Conservation (phyloP, 2,329 filamentous ascomycete species). For the Ceratocystis albifundus region DNA sequence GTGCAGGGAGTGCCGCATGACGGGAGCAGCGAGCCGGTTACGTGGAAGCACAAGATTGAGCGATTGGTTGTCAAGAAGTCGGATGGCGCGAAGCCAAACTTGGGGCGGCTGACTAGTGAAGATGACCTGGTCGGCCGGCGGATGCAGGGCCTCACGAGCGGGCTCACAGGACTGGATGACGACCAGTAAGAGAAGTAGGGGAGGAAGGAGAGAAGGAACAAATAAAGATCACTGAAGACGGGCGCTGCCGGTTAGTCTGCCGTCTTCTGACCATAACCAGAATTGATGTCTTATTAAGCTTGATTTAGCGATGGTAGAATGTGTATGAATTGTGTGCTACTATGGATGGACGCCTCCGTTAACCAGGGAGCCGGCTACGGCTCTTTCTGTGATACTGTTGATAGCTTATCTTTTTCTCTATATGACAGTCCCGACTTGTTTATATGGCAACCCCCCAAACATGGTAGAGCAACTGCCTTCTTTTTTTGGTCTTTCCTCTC, state of each 20-base stretch:
- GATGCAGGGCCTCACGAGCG: constrained; percentile 47
- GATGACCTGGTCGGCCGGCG: constrained; percentile 46
- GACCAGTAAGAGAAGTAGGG: constrained; percentile 29
- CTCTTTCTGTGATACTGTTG: too few species aligned
- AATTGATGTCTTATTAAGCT: too few species aligned
- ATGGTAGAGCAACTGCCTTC: too few species aligned
- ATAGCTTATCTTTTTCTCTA: too few species aligned
- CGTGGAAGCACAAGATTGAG: constrained; percentile 27
- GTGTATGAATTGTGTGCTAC: too few species aligned
- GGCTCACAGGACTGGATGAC: constrained; percentile 40
- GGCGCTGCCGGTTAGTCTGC: not conserved
- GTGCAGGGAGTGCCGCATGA: constrained; percentile 26
- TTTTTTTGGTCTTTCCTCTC: not conserved
- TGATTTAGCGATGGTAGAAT: too few species aligned
- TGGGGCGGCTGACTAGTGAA: constrained; percentile 45
- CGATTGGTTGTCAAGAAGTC: constrained; percentile 31
- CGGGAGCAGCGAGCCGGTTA: constrained; percentile 27
- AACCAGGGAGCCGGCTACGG: too few species aligned
- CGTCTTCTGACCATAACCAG: not conserved
- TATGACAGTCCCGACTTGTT: too few species aligned
- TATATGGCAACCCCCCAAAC: too few species aligned
- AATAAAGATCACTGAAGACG: not conserved
- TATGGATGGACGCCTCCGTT: too few species aligned
- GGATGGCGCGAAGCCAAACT: constrained; percentile 29
- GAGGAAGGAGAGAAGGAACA: not conserved